phyloP scores from a whole-genome alignment of 768 basidiomycete species.

The Suillus tomentosus region DNA sequence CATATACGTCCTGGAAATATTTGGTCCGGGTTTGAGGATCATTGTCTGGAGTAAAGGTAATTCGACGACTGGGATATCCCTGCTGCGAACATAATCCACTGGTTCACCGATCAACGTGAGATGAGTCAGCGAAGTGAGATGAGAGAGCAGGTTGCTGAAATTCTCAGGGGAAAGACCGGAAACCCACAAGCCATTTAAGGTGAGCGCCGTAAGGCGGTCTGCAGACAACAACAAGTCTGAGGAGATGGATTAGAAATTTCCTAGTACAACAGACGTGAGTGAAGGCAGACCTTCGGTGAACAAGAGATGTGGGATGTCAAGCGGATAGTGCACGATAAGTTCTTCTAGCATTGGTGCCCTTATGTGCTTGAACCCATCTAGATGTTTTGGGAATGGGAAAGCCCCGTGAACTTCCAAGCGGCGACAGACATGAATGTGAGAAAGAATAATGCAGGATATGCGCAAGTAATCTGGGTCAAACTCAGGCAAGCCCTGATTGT shows the following conservation, averaged over 20 bases:
- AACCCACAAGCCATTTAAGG: slow-evolving; percentile 25
- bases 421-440: slow-evolving; percentile 28
- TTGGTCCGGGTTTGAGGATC: slow-evolving; percentile 27
- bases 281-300: slow-evolving; percentile 10
- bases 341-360: slow-evolving; percentile 30
- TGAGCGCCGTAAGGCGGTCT: slow-evolving; percentile 25
- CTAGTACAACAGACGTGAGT: neutral
- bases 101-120: slow-evolving; percentile 29
- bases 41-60: slow-evolving; percentile 24
- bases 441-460: slow-evolving; percentile 27
- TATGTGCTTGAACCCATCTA: slow-evolving; percentile 24
- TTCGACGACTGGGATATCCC: slow-evolving; percentile 15
- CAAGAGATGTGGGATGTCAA: slow-evolving; percentile 6
- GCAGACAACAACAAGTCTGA: neutral
- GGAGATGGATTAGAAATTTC: neutral
- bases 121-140: slow-evolving; percentile 24
- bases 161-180: slow-evolving; percentile 23
- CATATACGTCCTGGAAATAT: slow-evolving; percentile 31
- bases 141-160: slow-evolving; percentile 27
- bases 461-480: slow-evolving; percentile 25
- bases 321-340: slow-evolving; percentile 27
- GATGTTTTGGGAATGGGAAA: slow-evolving; percentile 24
- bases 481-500: slow-evolving; percentile 20
- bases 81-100: slow-evolving; percentile 28
- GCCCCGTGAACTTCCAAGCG: slow-evolving; percentile 30